phyloP scores from a whole-genome alignment of 2,329 filamentous ascomycete species.

The Podosphaera aphanis region DNA sequence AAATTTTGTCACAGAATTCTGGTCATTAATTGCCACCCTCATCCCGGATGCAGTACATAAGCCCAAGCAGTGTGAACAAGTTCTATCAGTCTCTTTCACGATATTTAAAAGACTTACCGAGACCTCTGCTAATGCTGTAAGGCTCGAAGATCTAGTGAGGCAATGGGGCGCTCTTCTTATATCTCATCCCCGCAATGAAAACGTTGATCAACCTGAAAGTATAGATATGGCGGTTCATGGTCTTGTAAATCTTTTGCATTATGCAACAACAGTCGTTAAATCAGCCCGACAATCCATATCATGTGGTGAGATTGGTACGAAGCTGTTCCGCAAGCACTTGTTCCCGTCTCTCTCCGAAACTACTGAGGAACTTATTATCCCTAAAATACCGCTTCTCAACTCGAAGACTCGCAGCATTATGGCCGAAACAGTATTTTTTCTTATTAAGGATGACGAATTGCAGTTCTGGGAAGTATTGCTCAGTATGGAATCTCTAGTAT shows the following conservation, averaged over 20 bases:
- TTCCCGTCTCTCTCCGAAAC: slow-evolving; percentile 28
- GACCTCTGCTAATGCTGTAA: slow-evolving; percentile 8
- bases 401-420: slow-evolving; percentile 31
- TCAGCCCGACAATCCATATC: slow-evolving; percentile 9
- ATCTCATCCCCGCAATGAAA: slow-evolving; percentile 20
- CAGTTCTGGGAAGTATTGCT: slow-evolving; percentile 30
- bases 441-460: slow-evolving; percentile 27
- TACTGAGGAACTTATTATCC: slow-evolving; percentile 10
- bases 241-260: slow-evolving; percentile 17
- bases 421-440: slow-evolving; percentile 32
- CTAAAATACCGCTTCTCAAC: slow-evolving; percentile 27
- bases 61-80: slow-evolving; percentile 14
- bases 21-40: slow-evolving; percentile 18
- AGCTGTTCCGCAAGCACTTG: slow-evolving; percentile 38
- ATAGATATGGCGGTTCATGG: slow-evolving; percentile 17
- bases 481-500: slow-evolving; percentile 25
- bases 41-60: slow-evolving; percentile 8
- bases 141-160: slow-evolving; percentile 9
- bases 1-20: slow-evolving; percentile 24
- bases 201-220: slow-evolving; percentile 13
- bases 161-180: slow-evolving; percentile 18
- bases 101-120: slow-evolving; percentile 21
- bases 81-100: slow-evolving; percentile 19
- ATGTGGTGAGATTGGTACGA: slow-evolving; percentile 21
- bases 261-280: slow-evolving; percentile 14